phyloP scores from a whole-genome alignment of 2,329 filamentous ascomycete species.

The Cladosporium sp. region DNA sequence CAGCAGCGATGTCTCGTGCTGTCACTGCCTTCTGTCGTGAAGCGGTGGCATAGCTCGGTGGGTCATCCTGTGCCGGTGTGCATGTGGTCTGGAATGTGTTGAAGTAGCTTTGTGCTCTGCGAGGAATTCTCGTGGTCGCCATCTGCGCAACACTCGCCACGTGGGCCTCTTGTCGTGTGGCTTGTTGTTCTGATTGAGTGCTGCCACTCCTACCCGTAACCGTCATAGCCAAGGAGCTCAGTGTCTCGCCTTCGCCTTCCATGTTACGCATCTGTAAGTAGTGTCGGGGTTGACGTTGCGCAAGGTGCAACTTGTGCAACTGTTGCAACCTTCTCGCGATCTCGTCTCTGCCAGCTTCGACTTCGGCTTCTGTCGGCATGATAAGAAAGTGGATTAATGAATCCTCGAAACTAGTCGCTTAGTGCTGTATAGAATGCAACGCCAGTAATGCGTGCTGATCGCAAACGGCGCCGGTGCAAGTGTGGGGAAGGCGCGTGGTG shows the following conservation, averaged over 20 bases:
- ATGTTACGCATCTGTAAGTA: conserved; percentile 1
- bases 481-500: conserved; percentile 12
- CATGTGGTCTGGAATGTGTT: conserved; percentile 38
- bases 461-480: conserved; percentile 15
- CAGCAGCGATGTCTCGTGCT: conserved; percentile 22
- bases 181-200: background rate
- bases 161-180: background rate
- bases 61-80: conserved; percentile 30
- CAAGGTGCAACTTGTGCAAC: conserved; percentile 16
- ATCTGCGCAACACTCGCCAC: background rate
- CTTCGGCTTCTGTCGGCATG: conserved; percentile 8
- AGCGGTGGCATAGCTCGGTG: conserved; percentile 36
- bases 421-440: background rate
- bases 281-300: background rate
- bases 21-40: conserved; percentile 22
- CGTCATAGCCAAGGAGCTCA: conserved; percentile 11
- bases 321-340: conserved; percentile 12
- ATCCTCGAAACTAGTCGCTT: background rate
- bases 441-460: background rate
- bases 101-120: conserved; percentile 37
- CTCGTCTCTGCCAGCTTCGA: conserved; percentile 17
- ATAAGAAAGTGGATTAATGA: background rate
- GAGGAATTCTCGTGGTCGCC: conserved; percentile 20
- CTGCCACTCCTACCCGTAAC: background rate
- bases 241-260: conserved; percentile 9